Conservation (phyloP, 345 rosid genomes). For the Lepidium didymum region DNA sequence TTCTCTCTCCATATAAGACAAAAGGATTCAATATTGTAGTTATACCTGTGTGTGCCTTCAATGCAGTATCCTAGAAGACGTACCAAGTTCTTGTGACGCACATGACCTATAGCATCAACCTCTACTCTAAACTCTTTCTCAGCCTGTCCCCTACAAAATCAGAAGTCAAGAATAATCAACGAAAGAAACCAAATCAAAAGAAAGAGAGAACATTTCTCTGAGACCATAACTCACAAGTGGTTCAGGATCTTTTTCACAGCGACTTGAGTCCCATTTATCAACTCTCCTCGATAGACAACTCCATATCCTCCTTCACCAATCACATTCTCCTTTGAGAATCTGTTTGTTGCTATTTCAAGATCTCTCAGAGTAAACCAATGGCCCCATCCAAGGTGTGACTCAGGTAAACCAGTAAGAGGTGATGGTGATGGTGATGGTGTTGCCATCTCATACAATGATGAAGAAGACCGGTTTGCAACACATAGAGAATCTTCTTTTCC, state of each 20-base stretch:
- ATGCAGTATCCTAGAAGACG: slow-evolving; percentile 94
- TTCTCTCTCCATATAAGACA: slow-evolving; percentile 32
- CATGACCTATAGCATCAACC: slow-evolving; percentile 95
- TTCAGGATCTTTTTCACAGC: slow-evolving; percentile 93
- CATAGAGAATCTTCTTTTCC: slow-evolving; percentile 67
- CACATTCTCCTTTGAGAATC: slow-evolving; percentile 47
- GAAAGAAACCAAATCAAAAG: not conserved
- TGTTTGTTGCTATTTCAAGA: slow-evolving; percentile 65
- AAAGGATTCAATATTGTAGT: not conserved
- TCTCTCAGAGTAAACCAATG: slow-evolving; percentile 97
- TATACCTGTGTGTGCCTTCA: slow-evolving; percentile 87
- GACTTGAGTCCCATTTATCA: slow-evolving; percentile 67
- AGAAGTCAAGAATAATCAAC: slow-evolving; percentile 1
- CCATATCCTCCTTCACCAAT: slow-evolving; percentile 81
- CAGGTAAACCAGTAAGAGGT: slow-evolving; percentile 83
- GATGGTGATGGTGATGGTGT: slow-evolving; percentile 88
- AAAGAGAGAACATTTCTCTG: not conserved
- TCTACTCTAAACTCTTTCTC: slow-evolving; percentile 92
- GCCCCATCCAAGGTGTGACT: slow-evolving; percentile 96
- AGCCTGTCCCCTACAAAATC: slow-evolving; percentile 70
- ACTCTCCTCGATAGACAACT: slow-evolving; percentile 66
- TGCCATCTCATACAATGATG: slow-evolving; percentile 51
- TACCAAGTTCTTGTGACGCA: slow-evolving; percentile 88
- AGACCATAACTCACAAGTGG: slow-evolving; percentile 53
- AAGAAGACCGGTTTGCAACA: slow-evolving; percentile 49